Evolutionary conservation across 495 filamentous ascomycete species (phyloP), one percentile per base, ranked within the genome.

Genomic region (Apiosordaria backusii): DNA sequence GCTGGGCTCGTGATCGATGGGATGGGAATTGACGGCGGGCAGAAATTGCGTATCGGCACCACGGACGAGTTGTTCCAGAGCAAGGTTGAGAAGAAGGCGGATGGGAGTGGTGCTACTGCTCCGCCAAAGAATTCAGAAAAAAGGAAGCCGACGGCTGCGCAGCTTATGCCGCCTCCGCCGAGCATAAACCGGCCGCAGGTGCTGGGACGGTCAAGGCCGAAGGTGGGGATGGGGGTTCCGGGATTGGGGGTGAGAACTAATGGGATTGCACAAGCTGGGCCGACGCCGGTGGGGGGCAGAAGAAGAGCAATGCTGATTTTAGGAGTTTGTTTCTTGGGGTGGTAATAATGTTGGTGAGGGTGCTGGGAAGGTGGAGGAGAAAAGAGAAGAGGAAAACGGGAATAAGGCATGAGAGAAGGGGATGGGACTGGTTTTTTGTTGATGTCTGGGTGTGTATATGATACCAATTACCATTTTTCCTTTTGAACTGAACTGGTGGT

Each of bases 301-400:
- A 29, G 22, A 94, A 93, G 84, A 93, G 84, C 74, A 97, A 97
- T 80, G 89, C 89, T 60, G 92, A 96, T 79, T 97, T 97, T 78
- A 91, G 88, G 72, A 86, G 85, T 50, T 86, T 97, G 87, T 87
- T 94, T 71, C 63, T 87, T 40, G 68, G 64, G 24, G 67, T 54
- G 64, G 4, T 18, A 59, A 59, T 25, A 24, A 24, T 26, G 53
- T 6, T 18, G n/a, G 35, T 45, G 35, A 45, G 35, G 35, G 35
- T 45, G 35, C 2, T 7, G 35, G 35, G 9, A 55, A 55, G 53
- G 53, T 55, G 53, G 53, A 55, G 4, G 57, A 59, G 3, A 27
- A 59, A 16, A 24, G 26, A 18, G 13, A 1, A 4, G 7, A 59
- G 21, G 22, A 59, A 25, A 59, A 59, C 26, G 24, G 57, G 57